Evolutionary conservation across 2,329 filamentous ascomycete genomes (phyloP).

Genomic region (Grosmannia huntii): DNA sequence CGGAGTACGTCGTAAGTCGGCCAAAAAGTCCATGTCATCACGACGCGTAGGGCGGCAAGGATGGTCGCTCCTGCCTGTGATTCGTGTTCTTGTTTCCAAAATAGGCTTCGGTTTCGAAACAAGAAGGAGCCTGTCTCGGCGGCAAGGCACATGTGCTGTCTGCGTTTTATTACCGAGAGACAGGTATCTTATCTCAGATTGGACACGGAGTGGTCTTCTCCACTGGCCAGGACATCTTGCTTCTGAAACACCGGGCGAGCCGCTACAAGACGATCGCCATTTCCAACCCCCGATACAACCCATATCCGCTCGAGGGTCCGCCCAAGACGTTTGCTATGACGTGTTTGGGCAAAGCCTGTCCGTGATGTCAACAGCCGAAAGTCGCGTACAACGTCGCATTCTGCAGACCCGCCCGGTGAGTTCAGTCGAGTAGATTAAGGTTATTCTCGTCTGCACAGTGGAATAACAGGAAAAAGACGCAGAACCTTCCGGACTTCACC

Average conservation of each 20-base stretch:
- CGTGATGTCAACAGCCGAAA: background rate
- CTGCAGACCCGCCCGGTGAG: background rate
- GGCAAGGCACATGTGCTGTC: background rate
- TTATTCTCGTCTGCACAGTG: background rate
- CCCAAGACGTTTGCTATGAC: background rate
- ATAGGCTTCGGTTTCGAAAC: background rate
- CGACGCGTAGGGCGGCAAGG: background rate
- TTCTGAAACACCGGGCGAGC: background rate
- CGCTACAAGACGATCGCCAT: background rate
- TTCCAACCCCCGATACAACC: background rate
- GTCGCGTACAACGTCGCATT: background rate
- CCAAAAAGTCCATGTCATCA: background rate
- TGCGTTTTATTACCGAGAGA: background rate
- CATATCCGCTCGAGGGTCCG: background rate
- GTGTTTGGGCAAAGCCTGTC: background rate
- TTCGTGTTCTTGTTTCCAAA: background rate
- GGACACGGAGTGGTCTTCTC: too few species aligned
- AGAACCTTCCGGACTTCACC: background rate
- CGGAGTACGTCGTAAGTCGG: too few species aligned
- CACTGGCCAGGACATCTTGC: background rate
- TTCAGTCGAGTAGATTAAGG: background rate
- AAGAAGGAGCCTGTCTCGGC: background rate
- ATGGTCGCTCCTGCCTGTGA: background rate
- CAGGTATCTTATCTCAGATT: background rate
- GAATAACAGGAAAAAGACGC: background rate